Base-by-base conservation (phyloP, 768 basidiomycete species). In the Agaricus bisporus region DNA sequence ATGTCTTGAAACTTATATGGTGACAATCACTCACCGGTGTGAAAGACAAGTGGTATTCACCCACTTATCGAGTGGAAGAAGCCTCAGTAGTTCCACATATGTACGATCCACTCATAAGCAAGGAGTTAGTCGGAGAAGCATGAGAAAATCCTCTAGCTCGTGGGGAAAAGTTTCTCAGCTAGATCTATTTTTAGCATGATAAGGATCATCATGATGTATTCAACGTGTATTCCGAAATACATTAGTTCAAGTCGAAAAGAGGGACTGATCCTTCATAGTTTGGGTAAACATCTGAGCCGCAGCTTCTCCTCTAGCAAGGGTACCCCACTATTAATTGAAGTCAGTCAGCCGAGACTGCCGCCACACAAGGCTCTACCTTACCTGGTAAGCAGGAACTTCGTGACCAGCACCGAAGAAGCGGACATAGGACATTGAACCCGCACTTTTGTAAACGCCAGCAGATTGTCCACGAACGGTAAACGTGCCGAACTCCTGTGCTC, bases 361-460 rank as follows among this genome's bases (percentile, higher is more conserved):
- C 5, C 1, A 17, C 15, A 15, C 11, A 32, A 37, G 8, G 18
- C 7, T 8, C 39, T 32, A 4, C 51, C 64, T 47, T 39, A 72
- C 73, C 59, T 66, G 70, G 52, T 78, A 78, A 1, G 76, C 74
- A 25, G 77, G 74, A 12, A 77, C 75, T 52, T 77, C 73, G 54
- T 78, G 75, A 0, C 75, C 76, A 18, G 77, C 73, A 9, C 72
- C 72, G 53, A 66, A 77, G 28, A 82, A 71, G 9, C 81, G 72
- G 12, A 83, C 61, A 56, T 82, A 83, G 9, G 80, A 80, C 62
- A 75, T 70, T 1, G 69, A 78, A 11, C 81, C 81, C 4, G 81
- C 80, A 53, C 80, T 81, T 68, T 83, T 83, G 67, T 68, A 81
- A 29, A 76, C 63, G 2, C 81, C 82, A 4, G 82, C 68, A 2